Base-by-base conservation (phyloP, 192 early-diverging fungal species). In the Phycomyces nitens region DNA sequence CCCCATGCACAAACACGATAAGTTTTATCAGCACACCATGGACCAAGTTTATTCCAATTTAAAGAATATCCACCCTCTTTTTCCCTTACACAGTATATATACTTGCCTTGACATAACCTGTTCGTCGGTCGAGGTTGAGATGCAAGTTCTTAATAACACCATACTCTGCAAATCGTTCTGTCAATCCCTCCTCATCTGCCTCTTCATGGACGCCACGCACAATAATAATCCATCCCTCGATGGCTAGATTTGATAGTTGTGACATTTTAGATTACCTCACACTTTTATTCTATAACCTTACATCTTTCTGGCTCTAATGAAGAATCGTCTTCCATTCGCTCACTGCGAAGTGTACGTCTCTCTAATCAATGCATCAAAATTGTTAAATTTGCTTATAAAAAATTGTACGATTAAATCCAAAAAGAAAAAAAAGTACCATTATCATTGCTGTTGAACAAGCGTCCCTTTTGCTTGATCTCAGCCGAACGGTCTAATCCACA, bases 151-250 rank as follows among this genome's bases (percentile, higher is more conserved):
- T 92, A 53, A 95, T 86, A 18, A 83, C 84, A n/a, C 96, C 96
- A 80, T 79, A 97, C 51, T 97, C 94, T 22, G 86, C 82, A 64
- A 94, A 97, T 60, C 84, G 81, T 70, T 98, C 92, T 61, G 72
- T 84, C 54, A 98, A 70, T 49, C 91, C 90, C 18, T 98, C 96
- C 64, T 97, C 96, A 23, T 86, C 89, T 10, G 93, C 88, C 73
- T 98, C 96, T 72, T 98, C 94, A 75, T 98, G 94, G 20, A 98
- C 80, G 34, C 92, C 92, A 0, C 92, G 94, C 10, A 92, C 87
- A n/a, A 98, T 71, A 5, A 98, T 73, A 41, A 98, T 93, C 96
- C 96, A 98, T 34, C 96, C 96, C 68, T 98, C 96, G 23, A 97
- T 81, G 29, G 83, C 83, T 85, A 74, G 15, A 29, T 43, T 15